Evolutionary conservation across 495 filamentous ascomycete species (phyloP).

Genomic region (Penicillium lagena): DNA sequence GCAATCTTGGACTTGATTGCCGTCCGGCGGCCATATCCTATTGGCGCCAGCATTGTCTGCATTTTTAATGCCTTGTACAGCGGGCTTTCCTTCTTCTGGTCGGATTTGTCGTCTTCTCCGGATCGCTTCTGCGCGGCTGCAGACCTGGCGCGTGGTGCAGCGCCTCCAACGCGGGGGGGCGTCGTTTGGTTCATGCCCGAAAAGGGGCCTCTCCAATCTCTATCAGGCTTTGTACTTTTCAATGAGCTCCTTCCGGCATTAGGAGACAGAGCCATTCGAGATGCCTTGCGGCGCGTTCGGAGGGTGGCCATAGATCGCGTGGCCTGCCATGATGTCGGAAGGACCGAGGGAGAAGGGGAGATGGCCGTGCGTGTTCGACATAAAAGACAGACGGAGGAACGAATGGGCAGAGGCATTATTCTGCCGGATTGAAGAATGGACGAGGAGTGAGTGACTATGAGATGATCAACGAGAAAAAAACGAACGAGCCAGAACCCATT

Average conservation of each 20-base stretch:
- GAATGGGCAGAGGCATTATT: conserved; percentile 25
- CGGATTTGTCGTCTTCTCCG: conserved; percentile 22
- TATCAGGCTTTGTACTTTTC: conserved; percentile 29
- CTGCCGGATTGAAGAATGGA: conserved; percentile 13
- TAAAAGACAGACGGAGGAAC: conserved; percentile 29
- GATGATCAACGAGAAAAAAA: conserved; percentile 2
- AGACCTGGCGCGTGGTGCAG: conserved; percentile 26
- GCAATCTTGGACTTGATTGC: conserved; percentile 64
- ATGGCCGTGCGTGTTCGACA: conserved; percentile 28
- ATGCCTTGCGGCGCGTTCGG: conserved; percentile 42
- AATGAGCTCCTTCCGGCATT: conserved; percentile 51
- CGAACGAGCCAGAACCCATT: conserved; percentile 9
- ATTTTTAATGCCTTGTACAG: conserved; percentile 88
- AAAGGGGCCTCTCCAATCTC: conserved; percentile 56
- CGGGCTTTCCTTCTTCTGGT: conserved; percentile 36
- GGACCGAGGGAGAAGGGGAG: conserved; percentile 5
- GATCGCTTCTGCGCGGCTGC: conserved; percentile 33
- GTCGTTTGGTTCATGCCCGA: conserved; percentile 71
- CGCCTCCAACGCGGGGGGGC: conserved; percentile 45
- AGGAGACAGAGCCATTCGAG: conserved; percentile 77
- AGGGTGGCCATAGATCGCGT: conserved; percentile 33
- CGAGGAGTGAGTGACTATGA: background rate
- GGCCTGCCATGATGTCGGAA: conserved; percentile 25
- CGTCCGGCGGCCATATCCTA: conserved; percentile 66
- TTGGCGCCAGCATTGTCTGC: conserved; percentile 68